Evolutionary conservation across 2,329 filamentous ascomycete species (phyloP), one percentile per base, ranked within the genome.

Genomic region (Fusarium sp.): DNA sequence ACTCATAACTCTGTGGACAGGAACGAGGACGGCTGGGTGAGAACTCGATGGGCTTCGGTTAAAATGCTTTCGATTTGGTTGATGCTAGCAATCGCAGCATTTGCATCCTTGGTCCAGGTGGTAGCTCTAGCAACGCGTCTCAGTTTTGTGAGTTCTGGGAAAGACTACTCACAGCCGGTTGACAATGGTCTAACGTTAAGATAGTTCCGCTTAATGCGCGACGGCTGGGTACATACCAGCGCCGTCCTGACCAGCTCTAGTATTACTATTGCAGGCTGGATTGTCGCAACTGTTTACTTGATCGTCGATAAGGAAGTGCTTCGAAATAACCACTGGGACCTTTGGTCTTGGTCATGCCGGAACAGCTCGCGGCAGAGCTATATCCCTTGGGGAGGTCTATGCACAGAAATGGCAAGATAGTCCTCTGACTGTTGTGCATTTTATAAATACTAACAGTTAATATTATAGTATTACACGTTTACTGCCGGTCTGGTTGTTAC

Each of bases 11-110:
- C 60, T 14, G 9, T 65, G 6, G 62, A 65, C 5, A 45, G 62
- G 7, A 65, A 65, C 3, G 62, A 65, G 20, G 52, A 65, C 18
- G 60, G 62, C 1, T 65, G 60, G 60, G 52, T 50, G 3, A 65
- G 60, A n/a, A 65, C 60, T 0, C 38, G 60, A 8, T 65, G 62
- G 62, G 60, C 60, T 1, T 45, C 60, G 1, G 30, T 65, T 2
- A 49, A 65, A 2, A 65, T 65, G 62, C 10, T 65, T 3, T 65
- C 60, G 7, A 65, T 42, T 4, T 65, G 62, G 62, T 12, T 65
- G 13, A 65, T 65, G 62, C 52, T 65, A 0, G 62, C 52, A 13
- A 45, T 45, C 10, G 52, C 50, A 4, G 23, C 60, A 7, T 59
- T 45, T 45, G 62, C 50, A 7, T 50, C 50, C 3, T 30, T 59